A percentile compares a stretch with the other conserved stretches of the same genome.
These are phyloP conservation scores for Cladosporium austrohemisphaericum DNA, from an alignment of 2,329 filamentous ascomycete species.

Conservation along the genomic window DNA sequence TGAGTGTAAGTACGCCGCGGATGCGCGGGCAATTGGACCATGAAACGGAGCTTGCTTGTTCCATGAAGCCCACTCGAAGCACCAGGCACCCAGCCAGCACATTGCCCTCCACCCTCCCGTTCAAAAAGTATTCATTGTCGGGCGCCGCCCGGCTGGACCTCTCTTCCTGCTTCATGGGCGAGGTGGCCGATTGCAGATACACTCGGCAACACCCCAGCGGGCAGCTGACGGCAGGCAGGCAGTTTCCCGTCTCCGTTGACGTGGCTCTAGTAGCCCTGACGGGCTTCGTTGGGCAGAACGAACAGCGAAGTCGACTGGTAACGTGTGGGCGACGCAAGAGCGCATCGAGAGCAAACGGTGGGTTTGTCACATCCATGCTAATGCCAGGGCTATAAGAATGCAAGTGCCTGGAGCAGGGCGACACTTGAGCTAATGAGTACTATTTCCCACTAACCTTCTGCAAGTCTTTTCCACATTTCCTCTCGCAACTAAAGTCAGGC, in stretches of 20 bases:
- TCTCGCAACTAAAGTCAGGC: not conserved
- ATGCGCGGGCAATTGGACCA: not conserved
- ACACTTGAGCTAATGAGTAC: constrained; percentile 8
- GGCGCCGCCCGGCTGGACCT: constrained; percentile 6
- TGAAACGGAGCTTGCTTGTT: constrained; percentile 5
- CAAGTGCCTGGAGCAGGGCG: constrained; percentile 2
- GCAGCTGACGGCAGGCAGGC: constrained; percentile 11
- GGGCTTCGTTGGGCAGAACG: constrained; percentile 13
- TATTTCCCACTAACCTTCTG: constrained; percentile 3
- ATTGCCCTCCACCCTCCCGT: constrained; percentile 6
- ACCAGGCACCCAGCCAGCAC: constrained; percentile 3
- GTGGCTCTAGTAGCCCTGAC: constrained; percentile 12
- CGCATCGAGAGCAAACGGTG: constrained; percentile 12
- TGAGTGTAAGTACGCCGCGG: not conserved
- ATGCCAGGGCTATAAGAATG: constrained; percentile 12
- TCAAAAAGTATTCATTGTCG: not conserved
- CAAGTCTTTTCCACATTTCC: not conserved
- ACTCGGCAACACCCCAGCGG: constrained; percentile 8
- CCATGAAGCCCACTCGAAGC: constrained; percentile 2
- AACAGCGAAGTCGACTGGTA: constrained; percentile 15
- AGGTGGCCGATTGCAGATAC: constrained; percentile 11
- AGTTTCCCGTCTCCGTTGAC: constrained; percentile 13
- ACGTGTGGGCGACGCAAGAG: constrained; percentile 11
- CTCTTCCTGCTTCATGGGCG: constrained; percentile 8
- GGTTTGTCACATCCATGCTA: constrained; percentile 7